These are phyloP conservation scores for Brassica hybrid DNA, from an alignment of 441 rosid genomes.

Conservation along the genomic window DNA sequence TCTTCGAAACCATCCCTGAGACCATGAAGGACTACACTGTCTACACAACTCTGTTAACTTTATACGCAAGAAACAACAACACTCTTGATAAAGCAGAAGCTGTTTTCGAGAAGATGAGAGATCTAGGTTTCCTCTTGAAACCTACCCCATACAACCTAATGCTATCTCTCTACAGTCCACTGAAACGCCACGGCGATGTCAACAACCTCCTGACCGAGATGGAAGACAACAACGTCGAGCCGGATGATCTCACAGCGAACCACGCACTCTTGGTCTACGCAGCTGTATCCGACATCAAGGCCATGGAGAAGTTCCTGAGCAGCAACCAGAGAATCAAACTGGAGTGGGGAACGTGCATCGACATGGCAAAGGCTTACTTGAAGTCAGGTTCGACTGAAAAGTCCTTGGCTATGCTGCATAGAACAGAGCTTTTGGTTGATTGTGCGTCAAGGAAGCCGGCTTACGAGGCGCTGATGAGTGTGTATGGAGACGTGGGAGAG, in stretches of 20 bases:
- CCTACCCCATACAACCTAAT: slow-evolving; percentile 1
- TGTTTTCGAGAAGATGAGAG: slow-evolving; percentile 17
- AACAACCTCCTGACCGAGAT: slow-evolving; percentile 3
- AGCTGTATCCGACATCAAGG: background rate
- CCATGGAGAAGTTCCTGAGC: slow-evolving; percentile 16
- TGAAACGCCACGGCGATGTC: background rate
- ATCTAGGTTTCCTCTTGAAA: slow-evolving; percentile 22
- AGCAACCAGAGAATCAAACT: background rate
- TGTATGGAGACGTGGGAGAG: slow-evolving; percentile 25
- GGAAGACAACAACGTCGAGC: slow-evolving; percentile 1
- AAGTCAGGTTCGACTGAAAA: background rate
- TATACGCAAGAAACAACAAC: slow-evolving; percentile 7
- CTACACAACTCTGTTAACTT: slow-evolving; percentile 14
- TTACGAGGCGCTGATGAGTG: slow-evolving; percentile 9
- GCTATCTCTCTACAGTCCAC: slow-evolving; percentile 18
- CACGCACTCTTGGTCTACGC: slow-evolving; percentile 7
- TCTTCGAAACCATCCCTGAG: slow-evolving; percentile 23
- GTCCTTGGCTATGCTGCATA: slow-evolving; percentile 8
- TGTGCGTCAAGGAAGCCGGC: background rate
- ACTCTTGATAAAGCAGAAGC: background rate
- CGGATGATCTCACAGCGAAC: slow-evolving; percentile 9
- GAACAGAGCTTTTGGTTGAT: slow-evolving; percentile 17
- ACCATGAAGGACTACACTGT: slow-evolving; percentile 25
- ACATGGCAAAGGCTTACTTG: slow-evolving; percentile 30
- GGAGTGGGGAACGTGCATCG: slow-evolving; percentile 19